Evolutionary conservation across 106 monocot genomes (phyloP).

Genomic region (Amphibolis antarctica): DNA sequence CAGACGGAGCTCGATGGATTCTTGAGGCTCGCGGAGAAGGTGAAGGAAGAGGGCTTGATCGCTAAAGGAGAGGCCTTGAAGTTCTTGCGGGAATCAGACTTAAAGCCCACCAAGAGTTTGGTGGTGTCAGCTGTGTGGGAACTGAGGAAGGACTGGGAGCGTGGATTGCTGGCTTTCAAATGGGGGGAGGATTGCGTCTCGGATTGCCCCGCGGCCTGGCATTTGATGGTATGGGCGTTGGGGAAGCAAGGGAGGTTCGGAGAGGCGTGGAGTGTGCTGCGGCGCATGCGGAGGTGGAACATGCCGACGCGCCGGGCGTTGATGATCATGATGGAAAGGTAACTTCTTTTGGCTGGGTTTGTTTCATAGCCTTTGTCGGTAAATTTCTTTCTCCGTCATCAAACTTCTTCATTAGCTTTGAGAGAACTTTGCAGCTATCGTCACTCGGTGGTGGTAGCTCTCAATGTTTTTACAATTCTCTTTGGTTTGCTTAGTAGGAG

Average conservation of each 20-base stretch:
- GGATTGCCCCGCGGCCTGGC: constrained; percentile 38
- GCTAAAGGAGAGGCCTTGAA: constrained; percentile 29
- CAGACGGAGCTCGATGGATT: not conserved
- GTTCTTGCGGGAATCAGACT: constrained; percentile 17
- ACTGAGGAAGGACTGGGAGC: constrained; percentile 33
- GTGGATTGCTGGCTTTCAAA: constrained; percentile 25
- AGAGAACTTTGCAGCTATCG: not conserved
- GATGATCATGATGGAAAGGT: constrained; percentile 71
- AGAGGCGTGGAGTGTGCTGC: constrained; percentile 46
- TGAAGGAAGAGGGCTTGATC: constrained; percentile 15
- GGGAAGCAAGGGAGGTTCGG: constrained; percentile 48
- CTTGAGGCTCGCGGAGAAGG: constrained; percentile 30
- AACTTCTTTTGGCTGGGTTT: not conserved
- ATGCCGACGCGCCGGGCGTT: constrained; percentile 32
- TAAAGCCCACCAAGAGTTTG: constrained; percentile 20
- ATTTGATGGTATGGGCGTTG: constrained; percentile 51
- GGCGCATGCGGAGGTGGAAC: constrained; percentile 31
- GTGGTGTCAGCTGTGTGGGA: constrained; percentile 48
- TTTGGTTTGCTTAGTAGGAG: too few relatives aligned
- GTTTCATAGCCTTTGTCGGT: not conserved
- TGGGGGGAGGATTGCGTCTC: constrained; percentile 12
- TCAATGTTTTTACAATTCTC: too few relatives aligned
- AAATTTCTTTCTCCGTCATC: not conserved
- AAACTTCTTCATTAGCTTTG: not conserved
- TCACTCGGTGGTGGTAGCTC: not conserved